Evolutionary conservation across 768 basidiomycete genomes (phyloP).

Genomic region (Hemileccinum rubropunctum): DNA sequence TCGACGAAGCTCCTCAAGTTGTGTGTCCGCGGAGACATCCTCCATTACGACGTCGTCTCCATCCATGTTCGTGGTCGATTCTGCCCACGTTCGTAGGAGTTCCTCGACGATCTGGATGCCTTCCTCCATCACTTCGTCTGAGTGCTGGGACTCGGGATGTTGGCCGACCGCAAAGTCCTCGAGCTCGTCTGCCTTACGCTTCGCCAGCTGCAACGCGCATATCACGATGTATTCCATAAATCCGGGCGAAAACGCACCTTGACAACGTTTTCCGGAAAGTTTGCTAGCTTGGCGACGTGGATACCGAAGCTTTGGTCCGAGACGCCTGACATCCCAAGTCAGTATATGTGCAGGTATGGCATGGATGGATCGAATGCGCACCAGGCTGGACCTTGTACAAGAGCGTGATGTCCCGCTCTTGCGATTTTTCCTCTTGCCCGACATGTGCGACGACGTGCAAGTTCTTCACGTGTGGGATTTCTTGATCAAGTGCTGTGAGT

Average conservation of each 20-base stretch:
- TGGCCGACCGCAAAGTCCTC: slow-evolving; percentile 70
- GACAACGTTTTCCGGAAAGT: slow-evolving; percentile 93
- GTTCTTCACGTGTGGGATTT: slow-evolving; percentile 86
- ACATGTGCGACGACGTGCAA: slow-evolving; percentile 96
- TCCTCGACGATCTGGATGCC: slow-evolving; percentile 81
- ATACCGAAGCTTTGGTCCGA: slow-evolving; percentile 99
- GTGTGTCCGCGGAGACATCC: slow-evolving; percentile 38
- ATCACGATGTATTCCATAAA: neutral
- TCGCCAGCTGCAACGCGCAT: slow-evolving; percentile 61
- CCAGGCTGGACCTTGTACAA: slow-evolving; percentile 78
- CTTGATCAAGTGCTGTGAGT: slow-evolving; percentile 86
- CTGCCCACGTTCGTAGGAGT: slow-evolving; percentile 68
- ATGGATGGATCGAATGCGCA: slow-evolving; percentile 31
- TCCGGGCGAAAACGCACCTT: slow-evolving; percentile 46
- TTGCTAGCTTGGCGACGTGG: slow-evolving; percentile 95
- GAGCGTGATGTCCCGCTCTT: slow-evolving; percentile 76
- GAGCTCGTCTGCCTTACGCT: slow-evolving; percentile 86
- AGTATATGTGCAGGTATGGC: neutral
- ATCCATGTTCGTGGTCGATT: slow-evolving; percentile 33
- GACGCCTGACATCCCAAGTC: slow-evolving; percentile 49
- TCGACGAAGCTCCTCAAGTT: slow-evolving; percentile 48
- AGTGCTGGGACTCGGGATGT: slow-evolving; percentile 42
- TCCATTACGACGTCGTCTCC: slow-evolving; percentile 50
- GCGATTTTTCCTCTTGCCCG: slow-evolving; percentile 42
- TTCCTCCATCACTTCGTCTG: slow-evolving; percentile 64